phyloP scores from a whole-genome alignment of 1,284 basidiomycete species.

The Polyporus tsugae region DNA sequence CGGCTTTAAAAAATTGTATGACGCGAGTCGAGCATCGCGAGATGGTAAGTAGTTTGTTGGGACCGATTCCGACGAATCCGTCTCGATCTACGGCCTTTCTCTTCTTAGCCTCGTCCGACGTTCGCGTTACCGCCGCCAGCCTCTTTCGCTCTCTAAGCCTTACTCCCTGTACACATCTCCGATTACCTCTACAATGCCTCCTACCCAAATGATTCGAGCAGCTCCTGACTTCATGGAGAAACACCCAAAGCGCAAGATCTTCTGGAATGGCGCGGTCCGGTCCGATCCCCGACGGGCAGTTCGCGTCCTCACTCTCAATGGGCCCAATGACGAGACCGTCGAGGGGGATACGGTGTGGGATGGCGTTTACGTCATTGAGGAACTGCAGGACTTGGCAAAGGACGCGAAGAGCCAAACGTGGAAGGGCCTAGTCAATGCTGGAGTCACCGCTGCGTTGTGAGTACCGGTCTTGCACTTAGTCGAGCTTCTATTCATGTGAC shows the following conservation, averaged over 20 bases:
- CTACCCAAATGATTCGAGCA: conserved; percentile 2
- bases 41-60: too few species aligned
- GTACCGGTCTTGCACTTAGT: not conserved
- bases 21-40: too few species aligned
- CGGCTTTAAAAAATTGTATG: too few species aligned
- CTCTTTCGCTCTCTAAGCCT: not conserved
- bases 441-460: conserved; percentile 17
- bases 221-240: conserved; percentile 5
- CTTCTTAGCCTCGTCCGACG: not conserved
- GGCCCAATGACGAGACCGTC: conserved; percentile 3
- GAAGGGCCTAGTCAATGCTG: conserved; percentile 22
- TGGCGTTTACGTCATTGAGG: conserved; percentile 1
- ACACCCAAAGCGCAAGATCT: not conserved
- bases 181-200: not conserved
- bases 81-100: too few species aligned
- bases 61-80: too few species aligned
- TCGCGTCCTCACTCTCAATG: too few species aligned
- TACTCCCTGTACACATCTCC: not conserved
- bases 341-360: conserved; percentile 21
- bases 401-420: conserved; percentile 16
- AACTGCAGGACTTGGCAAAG: too few species aligned
- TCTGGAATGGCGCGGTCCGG: conserved; percentile 18
- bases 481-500: not conserved
- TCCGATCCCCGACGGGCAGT: conserved; percentile 16
- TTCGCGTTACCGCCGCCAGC: not conserved